Base-by-base conservation (phyloP, 768 basidiomycete species). In the Coprinopsis marcescibilis region DNA sequence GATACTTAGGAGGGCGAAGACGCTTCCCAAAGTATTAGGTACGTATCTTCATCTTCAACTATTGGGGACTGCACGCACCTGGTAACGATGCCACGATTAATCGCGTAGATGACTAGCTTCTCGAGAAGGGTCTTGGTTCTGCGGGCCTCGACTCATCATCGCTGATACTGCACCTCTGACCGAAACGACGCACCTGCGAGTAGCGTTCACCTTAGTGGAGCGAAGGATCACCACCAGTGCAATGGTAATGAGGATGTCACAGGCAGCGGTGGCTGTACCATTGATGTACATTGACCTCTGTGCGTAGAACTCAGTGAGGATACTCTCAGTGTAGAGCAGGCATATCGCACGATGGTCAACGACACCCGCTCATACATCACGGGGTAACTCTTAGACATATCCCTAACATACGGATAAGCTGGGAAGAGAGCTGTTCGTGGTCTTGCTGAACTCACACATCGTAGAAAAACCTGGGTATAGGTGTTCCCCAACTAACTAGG, bases 211-310 rank as follows among this genome's bases (percentile, higher is more conserved):
- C 15, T 21, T 21, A 14, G 26, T 32, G 12, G 43, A 44, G 8
- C 30, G 26, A 3, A 44, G 30, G 29, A 44, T 44, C 5, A 19
- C 43, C 3, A 44, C 43, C 26, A 44, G 29, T 10, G 24, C 15
- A 13, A 44, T 44, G 15, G 43, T 44, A 21, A 44, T 44, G 15
- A 44, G 43, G 3, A 29, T 19, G n/a, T 44, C 43, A 27, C 43
- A 44, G n/a, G 30, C 30, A 3, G 43, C 43, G 12, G 27, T 19
- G 4, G 19, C 14, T 1, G 19, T 7, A 3, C 43, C 43, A 20
- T 44, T 26, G 21, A 44, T 44, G n/a, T 32, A 32, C 43, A 44
- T 44, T 21, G 43, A 44, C 30, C 15, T 20, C 43, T 44, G 26
- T 19, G 17, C 15, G 17, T 4, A n/a, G 42, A 14, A 6, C 14